These are phyloP conservation scores for Pyrenophora tritici-repentis DNA, from an alignment of 2,329 filamentous ascomycete genomes.

Conservation along the genomic window DNA sequence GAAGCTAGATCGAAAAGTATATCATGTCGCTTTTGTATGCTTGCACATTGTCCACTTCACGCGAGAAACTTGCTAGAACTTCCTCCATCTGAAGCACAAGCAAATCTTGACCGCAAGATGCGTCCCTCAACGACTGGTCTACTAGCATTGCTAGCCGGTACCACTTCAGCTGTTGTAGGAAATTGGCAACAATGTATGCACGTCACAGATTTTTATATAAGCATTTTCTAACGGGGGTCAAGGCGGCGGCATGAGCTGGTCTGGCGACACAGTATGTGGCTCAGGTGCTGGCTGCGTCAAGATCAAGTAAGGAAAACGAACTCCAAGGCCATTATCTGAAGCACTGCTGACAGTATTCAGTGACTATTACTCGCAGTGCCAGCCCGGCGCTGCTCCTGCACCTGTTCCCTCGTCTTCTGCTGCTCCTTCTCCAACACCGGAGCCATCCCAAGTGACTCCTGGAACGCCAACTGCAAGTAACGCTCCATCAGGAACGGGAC, in stretches of 20 bases:
- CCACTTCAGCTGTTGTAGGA: slow-evolving; percentile 30
- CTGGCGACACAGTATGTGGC: slow-evolving; percentile 34
- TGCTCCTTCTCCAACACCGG: slow-evolving; percentile 18
- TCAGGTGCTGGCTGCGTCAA: slow-evolving; percentile 37
- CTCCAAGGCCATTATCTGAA: background rate
- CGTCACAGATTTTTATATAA: too few relatives aligned
- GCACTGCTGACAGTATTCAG: slow-evolving; percentile 20
- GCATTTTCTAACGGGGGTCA: slow-evolving; percentile 3
- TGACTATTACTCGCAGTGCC: slow-evolving; percentile 49
- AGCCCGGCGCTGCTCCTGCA: slow-evolving; percentile 41
- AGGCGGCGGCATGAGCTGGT: slow-evolving; percentile 39
- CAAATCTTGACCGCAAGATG: slow-evolving; percentile 23
- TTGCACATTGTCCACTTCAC: background rate
- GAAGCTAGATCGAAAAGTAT: slow-evolving; percentile 12
- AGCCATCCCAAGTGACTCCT: slow-evolving; percentile 12
- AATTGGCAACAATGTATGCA: slow-evolving; percentile 45
- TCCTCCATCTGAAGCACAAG: background rate
- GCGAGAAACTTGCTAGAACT: background rate
- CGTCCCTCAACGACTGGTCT: slow-evolving; percentile 21
- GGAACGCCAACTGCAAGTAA: slow-evolving; percentile 29
- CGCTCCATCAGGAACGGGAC: slow-evolving; percentile 39
- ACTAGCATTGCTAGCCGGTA: slow-evolving; percentile 30
- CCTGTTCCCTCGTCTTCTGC: slow-evolving; percentile 14
- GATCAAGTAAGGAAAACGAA: slow-evolving; percentile 30
- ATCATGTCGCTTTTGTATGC: background rate